Conservation (phyloP, 106 monocot species). For the Amphibolis antarctica region DNA sequence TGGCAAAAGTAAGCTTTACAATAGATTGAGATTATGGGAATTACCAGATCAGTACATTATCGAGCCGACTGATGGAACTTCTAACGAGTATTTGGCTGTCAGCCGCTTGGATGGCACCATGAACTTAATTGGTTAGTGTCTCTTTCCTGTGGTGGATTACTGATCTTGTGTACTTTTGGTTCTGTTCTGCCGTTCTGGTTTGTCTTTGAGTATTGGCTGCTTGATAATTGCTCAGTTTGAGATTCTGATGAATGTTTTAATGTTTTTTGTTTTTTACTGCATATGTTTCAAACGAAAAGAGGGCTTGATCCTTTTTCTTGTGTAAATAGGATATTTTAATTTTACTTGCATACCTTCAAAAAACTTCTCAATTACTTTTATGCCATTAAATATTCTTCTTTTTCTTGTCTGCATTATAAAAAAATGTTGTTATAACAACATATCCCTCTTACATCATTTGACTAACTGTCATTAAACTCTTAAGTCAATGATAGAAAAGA, state of each 20-base stretch:
- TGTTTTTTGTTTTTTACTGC: no score
- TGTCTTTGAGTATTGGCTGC: not conserved
- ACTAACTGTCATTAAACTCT: no score
- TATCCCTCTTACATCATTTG: no score
- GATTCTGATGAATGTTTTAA: not conserved
- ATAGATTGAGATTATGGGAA: conserved; percentile 69
- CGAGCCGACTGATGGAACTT: conserved; percentile 48
- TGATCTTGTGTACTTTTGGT: not conserved
- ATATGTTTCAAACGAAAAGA: no score
- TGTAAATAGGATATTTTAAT: no score
- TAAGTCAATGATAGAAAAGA: no score
- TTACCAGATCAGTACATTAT: conserved; percentile 64
- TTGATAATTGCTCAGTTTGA: not conserved
- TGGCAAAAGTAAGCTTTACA: conserved; percentile 31
- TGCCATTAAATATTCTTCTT: no score
- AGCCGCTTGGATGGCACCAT: conserved; percentile 65
- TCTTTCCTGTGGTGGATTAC: not conserved
- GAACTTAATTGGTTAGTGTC: conserved; percentile 40
- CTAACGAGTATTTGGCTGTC: conserved; percentile 48
- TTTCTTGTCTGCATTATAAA: no score
- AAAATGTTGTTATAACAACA: no score
- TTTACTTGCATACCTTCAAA: no score
- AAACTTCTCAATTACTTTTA: no score
- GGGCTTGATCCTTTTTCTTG: no score
- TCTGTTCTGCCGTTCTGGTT: not conserved